Base-by-base conservation (phyloP, 2,329 filamentous ascomycete genomes). In the Macroventuria anomochaeta region DNA sequence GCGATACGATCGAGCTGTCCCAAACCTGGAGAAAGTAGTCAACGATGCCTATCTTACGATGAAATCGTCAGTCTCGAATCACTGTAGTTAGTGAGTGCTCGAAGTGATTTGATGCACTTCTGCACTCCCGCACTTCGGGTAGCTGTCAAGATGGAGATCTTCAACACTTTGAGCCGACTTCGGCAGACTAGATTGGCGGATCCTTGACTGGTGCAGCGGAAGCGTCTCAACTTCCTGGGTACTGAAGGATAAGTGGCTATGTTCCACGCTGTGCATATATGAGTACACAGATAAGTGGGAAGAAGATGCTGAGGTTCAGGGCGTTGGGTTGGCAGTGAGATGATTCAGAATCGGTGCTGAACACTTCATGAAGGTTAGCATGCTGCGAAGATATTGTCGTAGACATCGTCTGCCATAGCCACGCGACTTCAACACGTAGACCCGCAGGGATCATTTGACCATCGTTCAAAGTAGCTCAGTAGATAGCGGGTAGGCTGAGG, bases 321-420 rank as follows among this genome's bases (percentile, higher is more conserved):
- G 50, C 26, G 43, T 36, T 7, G 15, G 17, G 13, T 15, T 6
- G 20, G 21, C 29, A 28, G 38, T 39, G 11, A 38, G 33, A 47
- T 28, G 20, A 21, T 43, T 26, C 28, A 10, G 17, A 43, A 13
- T 39, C 31, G 43, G 38, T 43, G 38, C 50, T 47, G 50, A 47
- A 47, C 18, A 12, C 50, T 53, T 20, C 21, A 43, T 53, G 12
- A 20, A 40, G 31, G 31, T 39, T 33, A 53, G 43, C 38, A 53
- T 26, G 32, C 31, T 17, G 33, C 26, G 25, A 38, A 29, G 38
- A 15, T 43, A 20, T 12, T 39, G 26, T 53, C 43, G 15, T 28
- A 38, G 43, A 21, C 38, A 46, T 44, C 15, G 43, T 43, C 34
- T 37, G 26, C 44, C 50, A 43, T 29, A 53, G 43, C 50, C 32